A percentile compares a stretch with the other conserved stretches of the same genome.
phyloP scores from a whole-genome alignment of 2,329 filamentous ascomycete genomes.

The Myrmaecium sp. region DNA sequence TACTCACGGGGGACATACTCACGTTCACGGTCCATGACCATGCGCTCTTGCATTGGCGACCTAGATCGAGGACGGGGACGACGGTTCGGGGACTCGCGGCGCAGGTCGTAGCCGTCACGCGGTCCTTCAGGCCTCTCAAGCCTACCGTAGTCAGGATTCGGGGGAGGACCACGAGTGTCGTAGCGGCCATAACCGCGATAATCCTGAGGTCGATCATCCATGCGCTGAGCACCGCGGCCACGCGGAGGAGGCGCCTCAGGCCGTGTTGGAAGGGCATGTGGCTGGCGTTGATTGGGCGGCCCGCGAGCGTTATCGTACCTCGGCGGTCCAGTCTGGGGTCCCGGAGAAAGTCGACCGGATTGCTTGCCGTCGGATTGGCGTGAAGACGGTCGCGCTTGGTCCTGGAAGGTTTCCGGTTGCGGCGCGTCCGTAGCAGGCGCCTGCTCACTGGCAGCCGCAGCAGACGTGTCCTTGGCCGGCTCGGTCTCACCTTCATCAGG shows the following conservation, averaged over 20 bases:
- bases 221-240: slow-evolving; percentile 14
- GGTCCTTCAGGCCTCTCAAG: slow-evolving; percentile 25
- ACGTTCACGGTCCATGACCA: slow-evolving; percentile 15
- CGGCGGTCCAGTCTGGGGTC: neutral
- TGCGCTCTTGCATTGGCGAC: slow-evolving; percentile 26
- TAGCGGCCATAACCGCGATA: slow-evolving; percentile 13
- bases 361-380: slow-evolving; percentile 6
- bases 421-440: slow-evolving; percentile 1
- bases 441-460: slow-evolving; percentile 1
- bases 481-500: slow-evolving; percentile 60
- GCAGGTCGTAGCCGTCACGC: slow-evolving; percentile 11
- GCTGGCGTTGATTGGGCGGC: slow-evolving; percentile 11
- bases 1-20: slow-evolving; percentile 13
- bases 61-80: slow-evolving; percentile 18
- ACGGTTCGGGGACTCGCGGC: slow-evolving; percentile 25
- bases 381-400: slow-evolving; percentile 4
- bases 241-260: slow-evolving; percentile 40
- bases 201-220: slow-evolving; percentile 14
- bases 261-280: slow-evolving; percentile 36
- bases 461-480: slow-evolving; percentile 29
- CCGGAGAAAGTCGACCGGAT: slow-evolving; percentile 4
- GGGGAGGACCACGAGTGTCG: slow-evolving; percentile 15
- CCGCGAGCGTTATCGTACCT: no score
- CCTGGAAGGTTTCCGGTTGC: slow-evolving; percentile 9
- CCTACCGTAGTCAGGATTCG: slow-evolving; percentile 25